Conservation (phyloP, 31 red algal species). For the Asparagopsis taxiformis region DNA sequence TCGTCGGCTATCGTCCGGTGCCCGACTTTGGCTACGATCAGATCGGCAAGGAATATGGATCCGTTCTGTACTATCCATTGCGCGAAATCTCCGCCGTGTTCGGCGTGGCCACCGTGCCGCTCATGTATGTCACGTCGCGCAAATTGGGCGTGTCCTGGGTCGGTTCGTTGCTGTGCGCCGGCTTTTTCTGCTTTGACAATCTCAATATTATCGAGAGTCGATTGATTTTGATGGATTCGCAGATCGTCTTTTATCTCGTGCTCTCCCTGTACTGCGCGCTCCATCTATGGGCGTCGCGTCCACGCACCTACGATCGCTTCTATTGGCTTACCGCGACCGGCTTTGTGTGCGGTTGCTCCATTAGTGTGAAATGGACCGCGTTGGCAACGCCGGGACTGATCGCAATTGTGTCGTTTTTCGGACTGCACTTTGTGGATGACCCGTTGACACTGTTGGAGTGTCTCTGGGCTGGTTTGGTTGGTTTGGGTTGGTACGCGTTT, state of each 20-base stretch:
- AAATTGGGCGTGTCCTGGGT: constrained; percentile 62
- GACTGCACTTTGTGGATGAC: constrained; percentile 80
- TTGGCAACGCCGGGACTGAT: constrained; percentile 91
- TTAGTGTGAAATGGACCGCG: constrained; percentile 94
- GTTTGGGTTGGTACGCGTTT: constrained; percentile 71
- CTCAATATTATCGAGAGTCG: constrained; percentile 91
- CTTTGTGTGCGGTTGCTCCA: constrained; percentile 65
- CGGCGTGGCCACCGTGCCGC: constrained; percentile 74
- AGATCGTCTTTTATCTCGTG: constrained; percentile 87
- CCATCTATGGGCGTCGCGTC: constrained; percentile 69
- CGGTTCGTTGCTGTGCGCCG: constrained; percentile 63
- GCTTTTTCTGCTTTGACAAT: constrained; percentile 75
- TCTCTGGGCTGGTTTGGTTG: constrained; percentile 66
- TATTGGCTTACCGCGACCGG: constrained; percentile 77
- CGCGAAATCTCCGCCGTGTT: constrained; percentile 85
- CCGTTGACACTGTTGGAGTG: constrained; percentile 88
- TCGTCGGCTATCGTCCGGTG: constrained; percentile 86
- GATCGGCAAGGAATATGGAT: constrained; percentile 84
- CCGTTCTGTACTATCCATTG: constrained; percentile 76
- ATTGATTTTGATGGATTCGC: constrained; percentile 93
- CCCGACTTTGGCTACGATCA: constrained; percentile 70
- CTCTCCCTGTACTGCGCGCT: constrained; percentile 85
- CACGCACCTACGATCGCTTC: constrained; percentile 38
- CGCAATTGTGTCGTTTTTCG: constrained; percentile 97
- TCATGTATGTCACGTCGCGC: constrained; percentile 77